Evolutionary conservation across 1,284 basidiomycete genomes (phyloP).

Genomic region (Amylostereum areolatum): DNA sequence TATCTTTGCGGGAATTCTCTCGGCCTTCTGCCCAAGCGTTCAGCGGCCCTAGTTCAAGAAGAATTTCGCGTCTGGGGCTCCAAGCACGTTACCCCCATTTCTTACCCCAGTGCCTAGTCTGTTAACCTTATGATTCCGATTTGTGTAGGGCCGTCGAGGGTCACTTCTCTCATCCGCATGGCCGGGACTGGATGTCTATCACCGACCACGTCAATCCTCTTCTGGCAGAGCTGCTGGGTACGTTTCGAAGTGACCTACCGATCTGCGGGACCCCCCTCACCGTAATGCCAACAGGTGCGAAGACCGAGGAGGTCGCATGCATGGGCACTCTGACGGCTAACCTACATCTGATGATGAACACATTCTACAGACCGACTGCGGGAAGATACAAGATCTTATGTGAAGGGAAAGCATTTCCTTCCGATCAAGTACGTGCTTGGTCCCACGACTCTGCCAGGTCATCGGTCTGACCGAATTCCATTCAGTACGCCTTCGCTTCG

Average conservation of each 20-base stretch:
- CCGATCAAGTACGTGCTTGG: slow-evolving; percentile 60
- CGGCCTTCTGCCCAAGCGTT: slow-evolving; percentile 75
- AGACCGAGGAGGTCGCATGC: slow-evolving; percentile 85
- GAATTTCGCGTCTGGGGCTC: slow-evolving; percentile 88
- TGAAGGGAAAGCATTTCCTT: slow-evolving; percentile 92
- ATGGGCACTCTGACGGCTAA: slow-evolving; percentile 94
- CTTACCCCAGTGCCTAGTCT: slow-evolving; percentile 2
- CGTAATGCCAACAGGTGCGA: slow-evolving; percentile 55
- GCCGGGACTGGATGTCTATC: slow-evolving; percentile 80
- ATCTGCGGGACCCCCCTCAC: slow-evolving; percentile 9
- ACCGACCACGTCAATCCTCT: slow-evolving; percentile 69
- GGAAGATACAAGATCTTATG: slow-evolving; percentile 91
- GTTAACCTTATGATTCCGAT: slow-evolving; percentile 1
- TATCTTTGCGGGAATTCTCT: slow-evolving; percentile 98
- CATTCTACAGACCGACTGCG: slow-evolving; percentile 88
- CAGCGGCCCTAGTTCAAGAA: slow-evolving; percentile 70
- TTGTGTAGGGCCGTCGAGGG: slow-evolving; percentile 76
- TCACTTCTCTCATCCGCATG: slow-evolving; percentile 86
- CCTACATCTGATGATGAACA: slow-evolving; percentile 89
- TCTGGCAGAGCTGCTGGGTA: slow-evolving; percentile 83
- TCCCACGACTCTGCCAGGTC: background rate
- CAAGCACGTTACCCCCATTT: slow-evolving; percentile 41
- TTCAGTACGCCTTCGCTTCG: slow-evolving; percentile 90
- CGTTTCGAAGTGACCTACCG: slow-evolving; percentile 19
- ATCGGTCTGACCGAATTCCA: slow-evolving; percentile 2